phyloP scores from a whole-genome alignment of 106 monocot species.

The Hemerocallis citrina region DNA sequence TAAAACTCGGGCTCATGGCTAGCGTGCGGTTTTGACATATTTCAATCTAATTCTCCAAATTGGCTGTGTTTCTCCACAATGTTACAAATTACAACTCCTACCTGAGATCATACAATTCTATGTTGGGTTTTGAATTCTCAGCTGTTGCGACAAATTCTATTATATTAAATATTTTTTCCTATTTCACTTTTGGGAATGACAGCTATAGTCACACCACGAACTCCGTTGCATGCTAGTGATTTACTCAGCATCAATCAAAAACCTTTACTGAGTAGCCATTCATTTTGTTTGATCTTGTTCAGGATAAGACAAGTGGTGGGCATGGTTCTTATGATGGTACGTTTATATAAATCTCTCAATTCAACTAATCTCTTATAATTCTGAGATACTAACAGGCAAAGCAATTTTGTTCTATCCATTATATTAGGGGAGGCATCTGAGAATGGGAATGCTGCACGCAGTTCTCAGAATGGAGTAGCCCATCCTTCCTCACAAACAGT shows the following conservation, averaged over 20 bases:
- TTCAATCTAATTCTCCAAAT: not conserved
- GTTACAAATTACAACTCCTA: not conserved
- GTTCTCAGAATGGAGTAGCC: slow-evolving; percentile 40
- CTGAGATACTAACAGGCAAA: not conserved
- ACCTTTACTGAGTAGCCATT: no score
- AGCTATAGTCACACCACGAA: not conserved
- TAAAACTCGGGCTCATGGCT: not conserved
- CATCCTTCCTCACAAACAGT: slow-evolving; percentile 20
- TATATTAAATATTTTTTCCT: not conserved
- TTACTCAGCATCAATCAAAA: not conserved
- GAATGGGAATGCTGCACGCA: slow-evolving; percentile 25
- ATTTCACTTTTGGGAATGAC: not conserved
- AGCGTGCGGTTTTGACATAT: not conserved
- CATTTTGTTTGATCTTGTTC: not conserved
- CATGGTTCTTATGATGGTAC: slow-evolving; percentile 11
- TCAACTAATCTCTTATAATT: not conserved
- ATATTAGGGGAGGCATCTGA: not conserved
- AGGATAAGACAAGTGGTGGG: slow-evolving; percentile 5
- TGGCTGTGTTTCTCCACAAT: not conserved
- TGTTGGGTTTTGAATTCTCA: not conserved
- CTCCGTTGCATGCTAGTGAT: not conserved
- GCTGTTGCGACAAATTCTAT: not conserved
- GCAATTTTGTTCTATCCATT: not conserved
- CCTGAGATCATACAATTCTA: not conserved
- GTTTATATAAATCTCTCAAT: not conserved